Base-by-base conservation (phyloP, 2,329 filamentous ascomycete species). In the Ceratocystis huliohia region DNA sequence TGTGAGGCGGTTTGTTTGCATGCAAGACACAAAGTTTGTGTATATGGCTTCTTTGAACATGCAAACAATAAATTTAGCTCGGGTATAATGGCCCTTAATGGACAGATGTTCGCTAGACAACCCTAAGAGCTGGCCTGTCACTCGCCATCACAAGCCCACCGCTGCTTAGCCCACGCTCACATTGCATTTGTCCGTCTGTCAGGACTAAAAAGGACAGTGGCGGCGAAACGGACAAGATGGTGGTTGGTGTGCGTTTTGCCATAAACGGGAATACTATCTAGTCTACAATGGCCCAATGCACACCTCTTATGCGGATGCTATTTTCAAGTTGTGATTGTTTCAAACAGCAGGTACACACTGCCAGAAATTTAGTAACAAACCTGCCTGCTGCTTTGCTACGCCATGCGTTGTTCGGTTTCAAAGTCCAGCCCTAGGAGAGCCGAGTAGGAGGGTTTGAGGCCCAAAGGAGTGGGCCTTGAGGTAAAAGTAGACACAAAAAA, bases 351-450 rank as follows among this genome's bases (percentile, higher is more conserved):
- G 17, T 25, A 30, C n/a, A 59, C 28, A 59, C 53, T 5, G 3
- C 48, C 48, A 33, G 5, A 7, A 33, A 13, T 25, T 30, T 33
- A 59, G 33, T 30, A 59, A 59, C 33, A 59, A 59, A 59, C 25
- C 53, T 59, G 53, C 5, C 53, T 59, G 53, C 5, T 30, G 53
- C 28, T 30, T 59, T 59, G 53, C 53, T 59, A 59, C 53, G 53
- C 53, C 53, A 59, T 59, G 53, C 15, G 53, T 15, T 59, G 53
- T 59, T 17, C 53, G 1, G 53, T 59, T 59, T 59, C 53, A 33
- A 59, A 59, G 28, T 59, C 53, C 17, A 59, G 53, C 53, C 53
- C 53, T 59, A 59, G 28, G 25, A 57, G 25, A 57, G 22, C 53
- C 53, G 53, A 33, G 5, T 28, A n/a, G 13, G 22, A 30, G 7